These are phyloP conservation scores for Trichoderma simmonsii DNA, from an alignment of 2,329 filamentous ascomycete genomes.

Conservation along the genomic window DNA sequence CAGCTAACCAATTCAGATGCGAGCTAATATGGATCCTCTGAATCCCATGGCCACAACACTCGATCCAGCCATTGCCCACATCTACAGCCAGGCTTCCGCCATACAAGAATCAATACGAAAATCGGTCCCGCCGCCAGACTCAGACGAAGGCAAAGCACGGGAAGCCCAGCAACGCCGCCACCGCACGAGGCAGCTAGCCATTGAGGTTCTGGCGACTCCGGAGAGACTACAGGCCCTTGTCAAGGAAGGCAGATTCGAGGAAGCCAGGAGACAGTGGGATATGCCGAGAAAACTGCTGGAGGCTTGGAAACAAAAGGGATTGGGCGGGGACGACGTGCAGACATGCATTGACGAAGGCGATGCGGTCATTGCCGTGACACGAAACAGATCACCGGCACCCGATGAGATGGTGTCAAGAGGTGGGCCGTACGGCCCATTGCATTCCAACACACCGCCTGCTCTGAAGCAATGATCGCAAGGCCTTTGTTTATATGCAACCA, in stretches of 20 bases:
- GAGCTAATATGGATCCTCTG: conserved; percentile 74
- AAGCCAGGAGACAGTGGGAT: conserved; percentile 58
- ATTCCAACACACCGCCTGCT: background rate
- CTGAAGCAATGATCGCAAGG: background rate
- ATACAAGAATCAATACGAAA: conserved; percentile 53
- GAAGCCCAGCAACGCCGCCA: conserved; percentile 34
- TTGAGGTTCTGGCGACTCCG: conserved; percentile 61
- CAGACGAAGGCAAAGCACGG: conserved; percentile 35
- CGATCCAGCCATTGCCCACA: conserved; percentile 69
- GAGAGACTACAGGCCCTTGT: conserved; percentile 57
- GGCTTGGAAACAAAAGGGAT: conserved; percentile 52
- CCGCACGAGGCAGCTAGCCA: conserved; percentile 55
- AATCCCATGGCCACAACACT: conserved; percentile 71
- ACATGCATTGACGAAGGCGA: conserved; percentile 54
- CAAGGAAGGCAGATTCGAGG: conserved; percentile 55
- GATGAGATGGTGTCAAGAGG: conserved; percentile 23
- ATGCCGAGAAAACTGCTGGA: conserved; percentile 50
- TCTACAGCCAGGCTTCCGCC: conserved; percentile 59
- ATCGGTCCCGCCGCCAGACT: conserved; percentile 46
- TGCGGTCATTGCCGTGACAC: conserved; percentile 38
- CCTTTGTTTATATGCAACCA: background rate
- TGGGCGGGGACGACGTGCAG: conserved; percentile 55
- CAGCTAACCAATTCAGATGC: conserved; percentile 52
- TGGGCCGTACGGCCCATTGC: conserved; percentile 12
- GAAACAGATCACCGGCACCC: conserved; percentile 18